phyloP scores from a whole-genome alignment of 768 basidiomycete genomes.

The Tulasnella sp. region DNA sequence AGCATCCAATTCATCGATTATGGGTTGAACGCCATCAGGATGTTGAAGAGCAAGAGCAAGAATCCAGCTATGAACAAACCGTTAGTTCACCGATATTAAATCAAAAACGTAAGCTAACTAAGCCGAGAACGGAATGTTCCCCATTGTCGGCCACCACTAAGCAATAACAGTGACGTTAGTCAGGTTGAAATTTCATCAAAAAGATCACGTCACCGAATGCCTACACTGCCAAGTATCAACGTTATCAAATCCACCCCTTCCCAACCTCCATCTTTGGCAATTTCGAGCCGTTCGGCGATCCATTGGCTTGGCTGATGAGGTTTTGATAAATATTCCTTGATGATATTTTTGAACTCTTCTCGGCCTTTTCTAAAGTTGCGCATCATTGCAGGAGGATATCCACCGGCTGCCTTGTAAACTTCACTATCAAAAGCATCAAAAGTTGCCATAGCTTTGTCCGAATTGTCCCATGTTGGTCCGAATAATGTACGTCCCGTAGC shows the following conservation, averaged over 20 bases:
- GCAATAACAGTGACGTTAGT: too few relatives aligned
- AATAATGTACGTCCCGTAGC: not conserved
- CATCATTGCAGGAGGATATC: slow-evolving; percentile 1
- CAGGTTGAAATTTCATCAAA: too few relatives aligned
- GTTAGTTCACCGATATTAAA: not conserved
- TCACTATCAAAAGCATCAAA: slow-evolving; percentile 7
- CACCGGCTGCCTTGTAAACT: slow-evolving; percentile 1
- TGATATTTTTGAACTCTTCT: not conserved
- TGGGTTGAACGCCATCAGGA: not conserved
- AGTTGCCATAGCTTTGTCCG: not conserved
- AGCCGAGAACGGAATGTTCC: slow-evolving; percentile 4
- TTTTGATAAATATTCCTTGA: not conserved
- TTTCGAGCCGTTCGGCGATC: not conserved
- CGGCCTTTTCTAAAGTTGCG: slow-evolving; percentile 1
- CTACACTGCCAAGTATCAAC: not conserved
- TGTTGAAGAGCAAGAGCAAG: slow-evolving; percentile 3
- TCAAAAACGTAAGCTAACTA: not conserved
- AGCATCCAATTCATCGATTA: slow-evolving; percentile 8
- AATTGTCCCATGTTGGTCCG: slow-evolving; percentile 8
- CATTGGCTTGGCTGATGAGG: slow-evolving; percentile 5
- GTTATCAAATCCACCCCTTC: not conserved
- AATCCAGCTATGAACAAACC: not conserved
- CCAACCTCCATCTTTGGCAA: not conserved
- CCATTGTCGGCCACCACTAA: slow-evolving; percentile 14
- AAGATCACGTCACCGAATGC: too few relatives aligned